These are phyloP conservation scores for Pseudogymnoascus sp. DNA, from an alignment of 2,329 filamentous ascomycete species.

Conservation along the genomic window DNA sequence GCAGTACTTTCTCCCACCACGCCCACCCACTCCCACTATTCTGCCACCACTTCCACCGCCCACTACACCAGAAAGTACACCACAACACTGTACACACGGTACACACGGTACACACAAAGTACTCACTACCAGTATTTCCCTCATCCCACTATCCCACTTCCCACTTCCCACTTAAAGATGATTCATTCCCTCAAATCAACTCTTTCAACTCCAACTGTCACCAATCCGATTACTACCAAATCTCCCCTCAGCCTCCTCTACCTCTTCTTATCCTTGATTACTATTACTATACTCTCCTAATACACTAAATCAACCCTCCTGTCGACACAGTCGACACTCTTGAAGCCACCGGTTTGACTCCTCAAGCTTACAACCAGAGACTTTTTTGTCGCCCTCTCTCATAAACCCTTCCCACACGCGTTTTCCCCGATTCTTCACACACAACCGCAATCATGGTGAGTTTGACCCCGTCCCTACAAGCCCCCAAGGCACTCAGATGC, in stretches of 20 bases:
- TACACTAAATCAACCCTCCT: background rate
- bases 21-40: no score
- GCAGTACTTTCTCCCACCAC: background rate
- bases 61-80: background rate
- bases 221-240: background rate
- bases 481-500: background rate
- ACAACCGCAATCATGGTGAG: conserved; percentile 13
- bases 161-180: conserved; percentile 7
- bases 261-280: background rate
- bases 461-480: background rate
- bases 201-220: background rate
- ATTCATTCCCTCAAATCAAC: conserved; percentile 7
- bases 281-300: background rate
- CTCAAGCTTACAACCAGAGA: background rate
- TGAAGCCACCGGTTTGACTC: background rate
- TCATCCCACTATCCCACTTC: background rate
- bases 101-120: background rate
- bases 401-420: background rate
- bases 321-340: conserved; percentile 1
- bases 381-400: conserved; percentile 6
- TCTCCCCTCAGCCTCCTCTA: background rate
- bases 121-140: background rate
- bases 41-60: background rate
- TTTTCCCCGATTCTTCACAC: conserved; percentile 8
- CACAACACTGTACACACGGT: background rate